Conservation (phyloP, 257 asterid species). For the Gentiana macrophylla region DNA sequence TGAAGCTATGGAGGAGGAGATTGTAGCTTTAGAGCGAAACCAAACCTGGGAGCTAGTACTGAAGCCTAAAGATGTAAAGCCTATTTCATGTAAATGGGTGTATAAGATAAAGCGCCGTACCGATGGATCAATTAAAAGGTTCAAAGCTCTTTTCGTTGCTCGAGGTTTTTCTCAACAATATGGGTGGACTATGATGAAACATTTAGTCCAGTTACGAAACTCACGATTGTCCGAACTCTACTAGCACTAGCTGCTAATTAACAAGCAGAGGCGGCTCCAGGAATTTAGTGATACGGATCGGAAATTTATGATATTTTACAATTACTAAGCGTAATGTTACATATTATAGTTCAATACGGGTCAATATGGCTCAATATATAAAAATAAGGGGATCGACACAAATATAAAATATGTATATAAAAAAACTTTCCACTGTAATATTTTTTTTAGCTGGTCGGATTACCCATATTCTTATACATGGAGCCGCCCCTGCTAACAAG, state of each 20-base stretch:
- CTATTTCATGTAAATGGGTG: slow-evolving; percentile 2
- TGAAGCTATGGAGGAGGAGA: slow-evolving; percentile 3
- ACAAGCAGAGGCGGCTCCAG: background rate
- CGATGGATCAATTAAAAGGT: background rate
- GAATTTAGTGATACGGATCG: no score
- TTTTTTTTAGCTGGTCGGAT: no score
- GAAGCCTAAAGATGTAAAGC: background rate
- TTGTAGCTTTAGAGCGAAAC: background rate
- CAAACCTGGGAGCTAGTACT: background rate
- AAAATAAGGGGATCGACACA: no score
- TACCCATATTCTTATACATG: no score
- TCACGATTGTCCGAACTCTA: background rate
- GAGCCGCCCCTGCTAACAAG: no score
- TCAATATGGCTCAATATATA: no score
- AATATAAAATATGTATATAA: no score
- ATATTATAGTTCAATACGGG: no score
- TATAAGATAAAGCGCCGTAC: background rate
- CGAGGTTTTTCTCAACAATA: background rate
- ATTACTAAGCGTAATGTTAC: no score
- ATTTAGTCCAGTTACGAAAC: background rate
- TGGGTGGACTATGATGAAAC: slow-evolving; percentile 2
- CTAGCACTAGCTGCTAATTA: background rate
- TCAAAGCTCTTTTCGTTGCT: background rate
- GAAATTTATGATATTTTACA: no score
- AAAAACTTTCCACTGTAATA: no score